Evolutionary conservation across 805 yeast species (phyloP), one percentile per base, ranked within the genome.

Genomic region (Wickerhamia fluorescens): DNA sequence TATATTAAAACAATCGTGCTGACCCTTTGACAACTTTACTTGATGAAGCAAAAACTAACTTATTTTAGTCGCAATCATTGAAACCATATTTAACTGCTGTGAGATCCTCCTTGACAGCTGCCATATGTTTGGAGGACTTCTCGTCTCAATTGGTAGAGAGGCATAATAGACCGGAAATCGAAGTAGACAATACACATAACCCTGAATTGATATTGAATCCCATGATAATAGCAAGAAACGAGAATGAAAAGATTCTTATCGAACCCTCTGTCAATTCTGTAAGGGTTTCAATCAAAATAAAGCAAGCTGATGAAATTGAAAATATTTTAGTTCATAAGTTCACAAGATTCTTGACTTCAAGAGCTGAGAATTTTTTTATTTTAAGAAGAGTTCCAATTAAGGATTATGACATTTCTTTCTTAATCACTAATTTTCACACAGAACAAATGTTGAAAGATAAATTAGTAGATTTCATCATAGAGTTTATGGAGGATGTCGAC

Each of bases 401-500:
- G 40, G 95, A 94, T 26, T 92, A 84, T 54, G 96, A 89, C 51
- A 87, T 92, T 40, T 85, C 96, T 14, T 92, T 92, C 53, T 67
- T 92, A 50, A 75, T 92, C 44, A 89, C 97, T 24, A 92, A 89
- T 59, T 78, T 78, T 60, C 98, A 92, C 58, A 87, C 96, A 7
- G 96, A 89, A 56, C 80, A 81, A 41, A 86, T 92, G 95, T 73
- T 88, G 61, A 89, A 92, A 62, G 88, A 81, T 47, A 92, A 92
- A 60, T 71, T 92, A 45, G 95, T 92, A 24, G 98, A 92, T 57
- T 92, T 92, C 56, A 88, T 92, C 44, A 86, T 92, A 44, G 97
- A 92, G 62, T 92, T 92, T 56, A 88, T 92, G 97, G 97, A 92
- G 58, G 98, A 88, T 50, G 98, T 92, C 12, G 98, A 92, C 58